Percentiles rank a stretch among this genome's conserved stretches.
These are phyloP conservation scores for Talaromyces albobiverticillius DNA, from an alignment of 2,329 filamentous ascomycete genomes.

Conservation along the genomic window DNA sequence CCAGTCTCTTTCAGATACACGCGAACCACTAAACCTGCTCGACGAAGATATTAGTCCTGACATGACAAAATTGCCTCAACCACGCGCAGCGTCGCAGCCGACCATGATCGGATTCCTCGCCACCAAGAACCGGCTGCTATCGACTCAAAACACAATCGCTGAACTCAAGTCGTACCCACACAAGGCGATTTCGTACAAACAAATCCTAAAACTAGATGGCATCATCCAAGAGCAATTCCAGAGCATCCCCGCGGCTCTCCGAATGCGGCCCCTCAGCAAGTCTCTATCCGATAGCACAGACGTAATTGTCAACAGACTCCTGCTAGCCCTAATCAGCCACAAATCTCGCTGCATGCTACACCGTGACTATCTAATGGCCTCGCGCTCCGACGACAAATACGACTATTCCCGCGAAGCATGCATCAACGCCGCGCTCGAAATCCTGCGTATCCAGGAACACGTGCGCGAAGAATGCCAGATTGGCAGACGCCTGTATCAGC, in stretches of 20 bases:
- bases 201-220: conserved; percentile 11
- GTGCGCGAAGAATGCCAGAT: conserved; percentile 12
- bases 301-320: conserved; percentile 9
- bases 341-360: conserved; percentile 14
- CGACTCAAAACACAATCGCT: conserved; percentile 5
- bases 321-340: conserved; percentile 9
- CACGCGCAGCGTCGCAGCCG: conserved; percentile 21
- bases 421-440: conserved; percentile 10
- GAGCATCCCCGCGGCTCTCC: background rate
- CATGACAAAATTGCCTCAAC: conserved; percentile 25
- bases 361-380: conserved; percentile 2
- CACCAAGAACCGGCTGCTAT: conserved; percentile 12
- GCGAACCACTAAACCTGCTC: conserved; percentile 37
- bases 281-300: conserved; percentile 8
- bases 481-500: conserved; percentile 6
- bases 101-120: conserved; percentile 3
- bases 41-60: conserved; percentile 40
- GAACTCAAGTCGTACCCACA: conserved; percentile 4
- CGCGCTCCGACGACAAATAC: conserved; percentile 3
- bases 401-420: conserved; percentile 13
- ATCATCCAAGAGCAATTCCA: conserved; percentile 9
- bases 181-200: conserved; percentile 8
- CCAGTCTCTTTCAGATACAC: conserved; percentile 35
- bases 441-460: conserved; percentile 5
- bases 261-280: conserved; percentile 10